Evolutionary conservation across 768 basidiomycete genomes (phyloP).

Genomic region (Scleroderma citrinum): DNA sequence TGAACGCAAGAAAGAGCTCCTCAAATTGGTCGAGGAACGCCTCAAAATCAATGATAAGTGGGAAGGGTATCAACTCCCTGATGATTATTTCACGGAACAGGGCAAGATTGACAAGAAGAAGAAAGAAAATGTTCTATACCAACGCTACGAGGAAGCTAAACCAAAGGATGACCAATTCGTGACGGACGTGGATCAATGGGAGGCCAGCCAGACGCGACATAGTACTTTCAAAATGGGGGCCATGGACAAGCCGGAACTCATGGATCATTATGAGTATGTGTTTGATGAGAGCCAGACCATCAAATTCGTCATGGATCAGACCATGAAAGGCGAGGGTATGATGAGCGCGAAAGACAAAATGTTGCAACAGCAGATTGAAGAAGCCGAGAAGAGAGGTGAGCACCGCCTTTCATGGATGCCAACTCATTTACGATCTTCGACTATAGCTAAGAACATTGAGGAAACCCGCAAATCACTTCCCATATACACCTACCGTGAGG

Average conservation of each 20-base stretch:
- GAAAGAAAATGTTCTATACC: slow-evolving; percentile 86
- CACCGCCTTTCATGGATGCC: slow-evolving; percentile 4
- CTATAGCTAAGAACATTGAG: slow-evolving; percentile 78
- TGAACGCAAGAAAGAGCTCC: slow-evolving; percentile 86
- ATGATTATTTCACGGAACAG: slow-evolving; percentile 97
- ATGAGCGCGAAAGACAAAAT: slow-evolving; percentile 84
- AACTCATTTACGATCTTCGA: background rate
- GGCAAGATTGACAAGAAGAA: slow-evolving; percentile 98
- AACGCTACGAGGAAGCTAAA: slow-evolving; percentile 92
- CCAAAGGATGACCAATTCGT: slow-evolving; percentile 91
- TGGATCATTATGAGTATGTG: slow-evolving; percentile 92
- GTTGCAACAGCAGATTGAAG: slow-evolving; percentile 83
- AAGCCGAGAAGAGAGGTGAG: slow-evolving; percentile 84
- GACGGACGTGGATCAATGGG: slow-evolving; percentile 98
- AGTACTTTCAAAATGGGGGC: slow-evolving; percentile 90
- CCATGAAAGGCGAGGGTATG: slow-evolving; percentile 57
- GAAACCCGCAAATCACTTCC: slow-evolving; percentile 92
- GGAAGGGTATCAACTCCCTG: slow-evolving; percentile 95
- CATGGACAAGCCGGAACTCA: slow-evolving; percentile 76
- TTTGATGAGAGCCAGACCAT: slow-evolving; percentile 98
- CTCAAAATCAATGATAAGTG: slow-evolving; percentile 91
- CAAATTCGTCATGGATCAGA: slow-evolving; percentile 84
- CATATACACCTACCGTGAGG: slow-evolving; percentile 83
- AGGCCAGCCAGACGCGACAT: slow-evolving; percentile 82
- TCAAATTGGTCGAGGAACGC: slow-evolving; percentile 89